Percentiles rank a stretch among this genome's conserved stretches.
Conservation (phyloP, 2,329 filamentous ascomycete species). For the Aspergillus luchuensis region DNA sequence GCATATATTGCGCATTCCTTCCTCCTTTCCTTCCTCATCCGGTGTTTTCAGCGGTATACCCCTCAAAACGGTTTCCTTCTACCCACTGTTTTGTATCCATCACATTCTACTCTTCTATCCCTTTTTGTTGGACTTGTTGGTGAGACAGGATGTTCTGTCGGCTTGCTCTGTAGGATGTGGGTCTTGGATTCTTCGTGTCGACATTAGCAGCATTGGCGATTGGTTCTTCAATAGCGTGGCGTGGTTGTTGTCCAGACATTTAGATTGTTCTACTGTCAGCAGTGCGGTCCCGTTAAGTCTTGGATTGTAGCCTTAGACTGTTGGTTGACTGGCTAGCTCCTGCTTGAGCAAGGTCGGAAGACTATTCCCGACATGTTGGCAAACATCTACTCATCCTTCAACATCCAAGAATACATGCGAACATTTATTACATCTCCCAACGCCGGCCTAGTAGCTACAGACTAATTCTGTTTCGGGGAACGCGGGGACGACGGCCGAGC, state of each 20-base stretch:
- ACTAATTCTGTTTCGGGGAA: not conserved
- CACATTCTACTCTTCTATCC: constrained; percentile 13
- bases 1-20: constrained; percentile 12
- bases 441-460: not conserved
- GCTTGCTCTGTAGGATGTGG: not conserved
- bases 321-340: not conserved
- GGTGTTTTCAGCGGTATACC: constrained; percentile 37
- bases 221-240: not conserved
- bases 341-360: no score
- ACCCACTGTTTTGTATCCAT: constrained; percentile 19
- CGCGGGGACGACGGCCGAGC: constrained; percentile 1
- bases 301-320: not conserved
- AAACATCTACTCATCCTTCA: not conserved
- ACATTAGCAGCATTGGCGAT: not conserved
- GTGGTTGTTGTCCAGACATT: not conserved
- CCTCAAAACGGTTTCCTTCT: constrained; percentile 29
- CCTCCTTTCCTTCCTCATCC: constrained; percentile 13
- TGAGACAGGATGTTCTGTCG: constrained; percentile 19
- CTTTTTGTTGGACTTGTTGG: constrained; percentile 16
- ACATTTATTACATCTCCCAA: not conserved
- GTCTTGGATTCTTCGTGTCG: not conserved
- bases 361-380: not conserved
- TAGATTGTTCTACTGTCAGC: not conserved
- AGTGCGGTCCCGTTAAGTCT: constrained; percentile 4
- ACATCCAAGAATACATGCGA: not conserved